Base-by-base conservation (phyloP, 768 basidiomycete genomes). In the Kwoniella pini region DNA sequence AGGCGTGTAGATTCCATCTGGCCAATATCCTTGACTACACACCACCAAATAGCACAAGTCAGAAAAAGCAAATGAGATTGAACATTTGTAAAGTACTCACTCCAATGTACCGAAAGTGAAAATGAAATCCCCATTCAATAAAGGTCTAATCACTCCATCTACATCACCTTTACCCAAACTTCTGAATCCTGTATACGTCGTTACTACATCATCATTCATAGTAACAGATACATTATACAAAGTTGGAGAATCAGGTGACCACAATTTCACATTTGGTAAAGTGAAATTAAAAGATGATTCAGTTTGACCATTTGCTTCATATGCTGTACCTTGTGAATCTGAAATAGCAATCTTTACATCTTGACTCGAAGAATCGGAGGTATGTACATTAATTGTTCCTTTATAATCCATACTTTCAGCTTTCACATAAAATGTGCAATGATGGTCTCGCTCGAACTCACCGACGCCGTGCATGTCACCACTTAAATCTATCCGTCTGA, bases 11-110 rank as follows among this genome's bases (percentile, higher is more conserved):
- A 67, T 13, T 11, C 66, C 66, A 38, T 67, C 66, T n/a, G 66
- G 66, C 66, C 66, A 67, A 55, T 60, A 67, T 28, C 66, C 66
- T 54, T 67, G 66, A 31, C 66, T 67, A 21, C 0, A 30, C 30
- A 19, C 24, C 45, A 50, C 40, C 5, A 4, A 21, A 24, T 2
- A 39, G 17, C 15, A 4, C 3, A 3, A 43, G 53, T 30, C 40
- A 13, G 19, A 42, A 13, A 6, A 26, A 42, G 6, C 31, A 17
- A 42, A 27, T 38, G 33, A n/a, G n/a, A n/a, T n/a, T n/a, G n/a
- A n/a, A n/a, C n/a, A n/a, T n/a, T n/a, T n/a, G n/a, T n/a, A 36
- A 36, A 15, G 3, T 2, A 63, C 62, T 59, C 50, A 67, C 66
- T 67, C 66, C 12, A 67, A 62, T 7, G 66, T 36, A 21, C 66